Conservation (phyloP, 306 rosid species). For the Sechiopsis laciniata region DNA sequence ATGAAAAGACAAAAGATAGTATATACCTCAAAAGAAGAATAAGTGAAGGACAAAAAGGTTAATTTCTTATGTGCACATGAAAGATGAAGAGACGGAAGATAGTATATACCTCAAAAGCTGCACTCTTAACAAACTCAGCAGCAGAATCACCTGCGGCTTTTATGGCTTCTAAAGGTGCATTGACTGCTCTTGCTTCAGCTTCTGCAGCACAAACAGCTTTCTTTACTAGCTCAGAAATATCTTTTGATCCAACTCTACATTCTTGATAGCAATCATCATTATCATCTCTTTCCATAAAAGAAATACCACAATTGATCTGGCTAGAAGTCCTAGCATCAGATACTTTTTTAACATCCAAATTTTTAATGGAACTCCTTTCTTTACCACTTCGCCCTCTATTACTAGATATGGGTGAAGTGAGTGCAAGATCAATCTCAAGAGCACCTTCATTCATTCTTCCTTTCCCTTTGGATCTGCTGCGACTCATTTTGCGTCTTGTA, state of each 20-base stretch:
- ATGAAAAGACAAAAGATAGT: neutral
- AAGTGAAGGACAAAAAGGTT: neutral
- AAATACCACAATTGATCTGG: conserved; percentile 37
- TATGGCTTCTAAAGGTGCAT: conserved; percentile 90
- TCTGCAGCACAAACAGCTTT: conserved; percentile 87
- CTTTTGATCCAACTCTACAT: conserved; percentile 70
- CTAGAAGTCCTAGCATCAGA: conserved; percentile 48
- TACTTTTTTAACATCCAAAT: conserved; percentile 46
- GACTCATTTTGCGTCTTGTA: conserved; percentile 64
- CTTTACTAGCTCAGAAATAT: conserved; percentile 64
- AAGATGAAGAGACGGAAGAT: neutral
- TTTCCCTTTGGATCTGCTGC: conserved; percentile 68
- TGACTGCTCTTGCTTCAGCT: conserved; percentile 87
- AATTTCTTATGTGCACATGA: neutral
- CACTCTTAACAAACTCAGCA: conserved; percentile 89
- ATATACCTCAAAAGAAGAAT: conserved; percentile 58
- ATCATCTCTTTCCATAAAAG: conserved; percentile 60
- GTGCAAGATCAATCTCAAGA: conserved; percentile 53
- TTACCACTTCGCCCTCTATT: conserved; percentile 51
- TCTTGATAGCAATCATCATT: conserved; percentile 76
- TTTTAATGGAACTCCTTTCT: conserved; percentile 54
- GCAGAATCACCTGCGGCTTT: conserved; percentile 97
- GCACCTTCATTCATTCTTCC: conserved; percentile 65
- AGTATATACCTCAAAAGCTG: conserved; percentile 71
- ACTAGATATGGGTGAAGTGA: conserved; percentile 74